A percentile compares a stretch with the other conserved stretches of the same genome.
Evolutionary conservation across 495 filamentous ascomycete genomes (phyloP).

Genomic region (Penicillium waksmanii): DNA sequence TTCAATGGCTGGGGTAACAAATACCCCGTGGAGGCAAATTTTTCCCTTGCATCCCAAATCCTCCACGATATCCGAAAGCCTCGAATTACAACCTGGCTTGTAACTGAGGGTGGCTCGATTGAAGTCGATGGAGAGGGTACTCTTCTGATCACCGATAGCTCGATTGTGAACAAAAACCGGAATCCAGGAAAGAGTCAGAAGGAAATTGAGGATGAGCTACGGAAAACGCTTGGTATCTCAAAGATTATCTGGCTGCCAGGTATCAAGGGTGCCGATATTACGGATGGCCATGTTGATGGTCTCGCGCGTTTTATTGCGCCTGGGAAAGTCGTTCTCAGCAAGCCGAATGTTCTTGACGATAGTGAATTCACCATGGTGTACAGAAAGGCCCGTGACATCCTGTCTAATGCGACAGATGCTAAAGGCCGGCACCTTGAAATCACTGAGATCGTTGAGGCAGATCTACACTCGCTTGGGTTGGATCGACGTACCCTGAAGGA

Average conservation of each 20-base stretch:
- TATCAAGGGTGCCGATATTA: slow-evolving; percentile 22
- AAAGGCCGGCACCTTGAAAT: slow-evolving; percentile 23
- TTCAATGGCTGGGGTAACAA: neutral
- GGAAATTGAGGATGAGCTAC: slow-evolving; percentile 25
- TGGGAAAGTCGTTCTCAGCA: slow-evolving; percentile 25
- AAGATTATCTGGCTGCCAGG: slow-evolving; percentile 36
- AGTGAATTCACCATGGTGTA: slow-evolving; percentile 17
- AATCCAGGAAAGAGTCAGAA: slow-evolving; percentile 20
- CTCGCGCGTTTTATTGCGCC: slow-evolving; percentile 24
- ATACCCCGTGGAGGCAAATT: neutral
- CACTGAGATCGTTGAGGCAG: slow-evolving; percentile 14
- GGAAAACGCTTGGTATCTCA: slow-evolving; percentile 19
- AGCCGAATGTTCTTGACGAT: slow-evolving; percentile 14
- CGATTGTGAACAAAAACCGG: slow-evolving; percentile 27
- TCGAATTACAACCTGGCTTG: neutral
- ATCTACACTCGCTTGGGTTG: neutral
- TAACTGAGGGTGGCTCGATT: slow-evolving; percentile 28
- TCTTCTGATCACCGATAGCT: slow-evolving; percentile 31
- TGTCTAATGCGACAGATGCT: slow-evolving; percentile 19
- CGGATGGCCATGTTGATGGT: slow-evolving; percentile 30
- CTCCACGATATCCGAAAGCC: neutral
- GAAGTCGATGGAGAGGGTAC: slow-evolving; percentile 34
- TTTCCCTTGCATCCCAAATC: neutral
- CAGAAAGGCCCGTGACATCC: slow-evolving; percentile 18
- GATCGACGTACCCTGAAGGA: neutral